Evolutionary conservation across 2,329 filamentous ascomycete genomes (phyloP).

Genomic region (Arthroderma uncinatum): DNA sequence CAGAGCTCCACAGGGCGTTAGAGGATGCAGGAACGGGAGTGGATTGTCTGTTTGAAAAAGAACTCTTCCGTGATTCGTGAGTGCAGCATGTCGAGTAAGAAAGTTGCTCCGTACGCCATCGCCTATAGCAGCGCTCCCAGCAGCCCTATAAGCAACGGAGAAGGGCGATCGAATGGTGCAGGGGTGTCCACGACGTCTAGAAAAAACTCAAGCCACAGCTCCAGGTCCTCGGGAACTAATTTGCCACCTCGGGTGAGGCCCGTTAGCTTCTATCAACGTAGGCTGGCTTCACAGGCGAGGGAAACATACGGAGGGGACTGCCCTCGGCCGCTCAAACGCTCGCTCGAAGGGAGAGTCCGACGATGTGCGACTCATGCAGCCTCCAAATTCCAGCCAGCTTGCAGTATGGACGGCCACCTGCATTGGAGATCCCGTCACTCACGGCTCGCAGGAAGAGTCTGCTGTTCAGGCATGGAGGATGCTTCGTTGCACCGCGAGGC

Average conservation of each 20-base stretch:
- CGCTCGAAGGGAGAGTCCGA: too few species aligned
- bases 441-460: neutral
- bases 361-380: neutral
- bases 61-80: neutral
- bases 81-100: neutral
- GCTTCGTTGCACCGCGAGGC: neutral
- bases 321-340: too few species aligned
- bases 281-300: neutral
- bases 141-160: neutral
- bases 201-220: constrained; percentile 1
- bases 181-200: neutral
- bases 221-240: neutral
- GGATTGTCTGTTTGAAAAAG: neutral
- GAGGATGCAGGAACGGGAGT: neutral
- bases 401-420: neutral
- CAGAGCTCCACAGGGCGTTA: neutral
- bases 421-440: neutral
- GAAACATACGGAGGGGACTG: neutral
- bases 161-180: neutral
- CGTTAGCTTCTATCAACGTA: neutral
- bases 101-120: neutral
- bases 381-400: neutral
- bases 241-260: neutral
- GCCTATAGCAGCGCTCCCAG: neutral
- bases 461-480: neutral